Base-by-base conservation (phyloP, 1,284 basidiomycete species). In the Pascua guehoae region DNA sequence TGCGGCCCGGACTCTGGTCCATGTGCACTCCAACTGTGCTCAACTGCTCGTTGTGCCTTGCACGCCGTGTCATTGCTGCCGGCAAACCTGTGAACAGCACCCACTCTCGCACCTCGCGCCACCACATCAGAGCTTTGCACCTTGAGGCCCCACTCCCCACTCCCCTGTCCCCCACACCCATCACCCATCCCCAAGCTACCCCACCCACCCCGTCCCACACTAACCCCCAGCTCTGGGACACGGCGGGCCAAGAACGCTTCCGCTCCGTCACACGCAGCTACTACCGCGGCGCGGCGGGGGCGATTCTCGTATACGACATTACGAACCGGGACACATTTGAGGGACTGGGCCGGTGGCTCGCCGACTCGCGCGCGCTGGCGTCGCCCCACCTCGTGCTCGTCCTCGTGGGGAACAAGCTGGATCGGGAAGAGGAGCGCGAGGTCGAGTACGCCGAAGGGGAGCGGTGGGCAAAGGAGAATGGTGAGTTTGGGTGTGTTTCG, bases 231-330 rank as follows among this genome's bases (percentile, higher is more conserved):
- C 79, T 96, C 52, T 97, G 93, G 93, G 93, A 96, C 77, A 96
- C 92, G n/a, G 92, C 92, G 41, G 92, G 92, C 16, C 93, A 96
- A 78, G 93, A 96, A 77, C 83, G 93, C 61, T 96, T 96, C 74
- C 84, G 91, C 66, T 94, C 91, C n/a, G 95, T 98, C 14, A 98
- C 95, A 12, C 81, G 94, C 62, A 94, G 90, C 70, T 98, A 98
- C 77, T 98, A 98, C 76, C 86, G 95, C 65, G 93, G 93, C 17
- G 91, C 95, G 14, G 91, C 91, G 5, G 91, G 91, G n/a, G 91
- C 88, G 40, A 85, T 98, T 53, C 83, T 98, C 16, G 92, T 97
- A 1, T 98, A 96, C 78, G 94, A 97, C 77, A 95, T 98, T 69
- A 96, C 94, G 49, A 88, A 74, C 48, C 74, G 81, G 11, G 72